Base-by-base conservation (phyloP, 164 flowering plant genomes). In the Kingdonia uniflora region DNA sequence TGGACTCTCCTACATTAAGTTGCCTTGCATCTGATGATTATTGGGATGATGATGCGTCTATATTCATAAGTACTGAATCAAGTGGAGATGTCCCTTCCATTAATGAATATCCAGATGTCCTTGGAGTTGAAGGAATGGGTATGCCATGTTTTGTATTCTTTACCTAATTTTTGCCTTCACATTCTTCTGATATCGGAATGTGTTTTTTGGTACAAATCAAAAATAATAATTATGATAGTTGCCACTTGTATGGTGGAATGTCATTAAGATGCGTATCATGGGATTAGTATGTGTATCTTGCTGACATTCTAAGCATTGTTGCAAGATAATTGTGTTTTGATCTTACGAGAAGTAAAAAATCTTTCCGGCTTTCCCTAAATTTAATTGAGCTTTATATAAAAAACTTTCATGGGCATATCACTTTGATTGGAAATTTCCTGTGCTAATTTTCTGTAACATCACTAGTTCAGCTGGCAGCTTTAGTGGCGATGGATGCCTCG, bases 1-100 rank as follows among this genome's bases (percentile, higher is more conserved):
- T 72, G 60, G 69, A 69, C 21, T 80, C 74, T 56, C 69, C 84
- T 55, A 71, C 86, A n/a, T 43, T 68, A 44, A 71, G 68, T 76
- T 46, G 74, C 52, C 57, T 71, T 63, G 64, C 68, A 48, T 71
- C 78, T 64, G 84, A 76, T 55, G 76, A 67, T 72, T 40, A 62
- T 65, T 14, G 77, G 81, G 83, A n/a, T n/a, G 86, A 81, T 56
- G 95, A 78, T 17, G 41, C 74, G 58, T 74, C 84, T 13, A 14
- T 68, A 56, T 69, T 80, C 58, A 33, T 72, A 54, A 76, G 69
- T 57, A 23, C 75, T 44, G 46, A 71, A 42, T 58, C 75, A 43
- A 65, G 65, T 63, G 68, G 71, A 60, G 37, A 60, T 16, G 55
- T 69, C 67, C 71, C 68, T 41, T 61, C 77, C 21, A 84, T 71